These are phyloP conservation scores for Eruca vesicaria DNA, from an alignment of 441 rosid species.

Conservation along the genomic window DNA sequence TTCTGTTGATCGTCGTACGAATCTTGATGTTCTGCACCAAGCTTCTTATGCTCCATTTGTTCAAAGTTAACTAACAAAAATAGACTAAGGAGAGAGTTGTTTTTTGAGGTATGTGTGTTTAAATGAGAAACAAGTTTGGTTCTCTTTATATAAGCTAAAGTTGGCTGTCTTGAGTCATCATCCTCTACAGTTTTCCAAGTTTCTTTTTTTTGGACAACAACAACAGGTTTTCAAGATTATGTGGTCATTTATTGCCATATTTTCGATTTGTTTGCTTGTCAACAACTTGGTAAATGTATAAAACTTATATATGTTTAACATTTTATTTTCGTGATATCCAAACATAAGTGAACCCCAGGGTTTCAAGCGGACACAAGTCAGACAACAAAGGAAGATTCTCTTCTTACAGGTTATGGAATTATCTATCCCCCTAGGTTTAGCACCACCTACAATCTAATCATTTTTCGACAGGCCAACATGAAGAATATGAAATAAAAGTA, in stretches of 20 bases:
- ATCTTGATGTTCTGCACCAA: constrained; percentile 21
- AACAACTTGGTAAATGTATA: neutral
- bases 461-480: neutral
- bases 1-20: constrained; percentile 42
- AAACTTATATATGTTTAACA: neutral
- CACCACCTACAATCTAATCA: neutral
- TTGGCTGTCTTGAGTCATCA: constrained; percentile 10
- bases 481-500: neutral
- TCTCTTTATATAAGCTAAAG: constrained; percentile 23
- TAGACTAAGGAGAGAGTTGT: neutral
- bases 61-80: neutral
- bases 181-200: constrained; percentile 16
- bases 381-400: too few relatives aligned
- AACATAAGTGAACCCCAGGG: neutral
- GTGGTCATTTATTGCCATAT: neutral
- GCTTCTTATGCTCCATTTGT: constrained; percentile 28
- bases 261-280: neutral
- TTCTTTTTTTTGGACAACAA: too few relatives aligned
- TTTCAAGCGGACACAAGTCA: too few relatives aligned
- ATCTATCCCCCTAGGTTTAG: neutral
- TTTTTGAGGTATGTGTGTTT: neutral
- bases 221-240: neutral
- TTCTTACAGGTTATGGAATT: neutral
- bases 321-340: neutral
- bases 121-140: constrained; percentile 28